Conservation (phyloP, 2,329 filamentous ascomycete genomes). For the Aspergillus vadensis region DNA sequence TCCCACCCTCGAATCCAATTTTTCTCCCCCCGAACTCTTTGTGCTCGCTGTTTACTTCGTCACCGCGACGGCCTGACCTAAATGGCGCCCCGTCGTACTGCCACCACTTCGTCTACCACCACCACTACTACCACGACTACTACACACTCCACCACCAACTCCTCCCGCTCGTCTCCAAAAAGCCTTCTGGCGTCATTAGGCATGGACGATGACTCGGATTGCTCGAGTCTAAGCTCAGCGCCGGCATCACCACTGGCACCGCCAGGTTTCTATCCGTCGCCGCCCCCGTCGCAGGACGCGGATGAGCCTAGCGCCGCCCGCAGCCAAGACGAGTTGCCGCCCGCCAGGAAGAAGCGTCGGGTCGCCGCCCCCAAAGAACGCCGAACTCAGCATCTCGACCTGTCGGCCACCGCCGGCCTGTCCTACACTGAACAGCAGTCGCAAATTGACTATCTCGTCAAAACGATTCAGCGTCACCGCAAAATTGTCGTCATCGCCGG, state of each 20-base stretch:
- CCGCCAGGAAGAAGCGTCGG: constrained; percentile 74
- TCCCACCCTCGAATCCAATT: constrained; percentile 10
- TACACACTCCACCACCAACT: constrained; percentile 10
- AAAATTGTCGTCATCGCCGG: constrained; percentile 97
- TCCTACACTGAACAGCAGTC: constrained; percentile 55
- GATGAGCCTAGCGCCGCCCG: constrained; percentile 41
- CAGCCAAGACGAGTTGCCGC: constrained; percentile 64
- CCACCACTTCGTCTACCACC: constrained; percentile 13
- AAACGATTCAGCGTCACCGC: constrained; percentile 80
- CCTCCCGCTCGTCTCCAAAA: constrained; percentile 15
- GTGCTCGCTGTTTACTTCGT: constrained; percentile 7
- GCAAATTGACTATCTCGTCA: constrained; percentile 70
- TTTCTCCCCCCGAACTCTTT: constrained; percentile 10
- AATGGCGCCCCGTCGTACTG: constrained; percentile 13
- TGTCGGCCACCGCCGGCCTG: constrained; percentile 47
- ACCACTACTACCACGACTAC: constrained; percentile 8
- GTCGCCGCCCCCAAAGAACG: constrained; percentile 65
- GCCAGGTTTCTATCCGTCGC: constrained; percentile 43
- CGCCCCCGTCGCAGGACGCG: constrained; percentile 46
- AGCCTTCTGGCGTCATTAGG: constrained; percentile 15
- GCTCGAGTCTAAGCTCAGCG: constrained; percentile 46
- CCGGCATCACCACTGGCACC: constrained; percentile 43
- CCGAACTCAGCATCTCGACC: constrained; percentile 79
- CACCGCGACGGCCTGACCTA: constrained; percentile 16
- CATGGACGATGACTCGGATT: constrained; percentile 38